A percentile compares a stretch with the other conserved stretches of the same genome.
phyloP scores from a whole-genome alignment of 192 early-diverging fungal species.

The Tieghemiomyces parasiticus region DNA sequence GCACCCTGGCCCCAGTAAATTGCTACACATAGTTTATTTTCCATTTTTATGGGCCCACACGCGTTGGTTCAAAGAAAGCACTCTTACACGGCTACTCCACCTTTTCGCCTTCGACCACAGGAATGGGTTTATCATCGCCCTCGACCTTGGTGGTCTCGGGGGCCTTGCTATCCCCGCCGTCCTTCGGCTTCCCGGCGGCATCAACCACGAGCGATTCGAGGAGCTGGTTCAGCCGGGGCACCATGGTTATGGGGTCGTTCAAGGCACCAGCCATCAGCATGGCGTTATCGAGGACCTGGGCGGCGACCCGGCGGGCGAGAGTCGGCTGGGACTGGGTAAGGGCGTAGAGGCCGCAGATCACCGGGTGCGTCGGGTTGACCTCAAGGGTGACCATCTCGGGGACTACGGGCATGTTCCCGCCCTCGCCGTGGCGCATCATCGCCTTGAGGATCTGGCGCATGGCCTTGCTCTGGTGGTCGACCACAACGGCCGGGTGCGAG shows the following conservation, averaged over 20 bases:
- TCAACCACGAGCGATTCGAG: conserved; percentile 12
- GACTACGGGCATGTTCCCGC: conserved; percentile 34
- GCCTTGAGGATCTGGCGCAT: conserved; percentile 51
- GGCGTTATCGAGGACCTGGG: conserved; percentile 62
- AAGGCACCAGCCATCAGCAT: conserved; percentile 60
- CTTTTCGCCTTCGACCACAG: conserved; percentile 11
- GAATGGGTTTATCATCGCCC: background rate
- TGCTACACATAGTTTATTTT: too few relatives aligned
- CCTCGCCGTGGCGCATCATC: conserved; percentile 38
- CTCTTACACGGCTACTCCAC: too few relatives aligned
- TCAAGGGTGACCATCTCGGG: conserved; percentile 44
- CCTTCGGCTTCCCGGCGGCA: background rate
- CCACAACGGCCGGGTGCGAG: conserved; percentile 57
- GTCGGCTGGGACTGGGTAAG: conserved; percentile 39
- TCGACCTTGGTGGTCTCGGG: background rate
- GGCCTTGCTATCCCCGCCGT: too few relatives aligned
- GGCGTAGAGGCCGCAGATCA: conserved; percentile 47
- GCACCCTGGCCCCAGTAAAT: too few relatives aligned
- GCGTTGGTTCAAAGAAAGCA: too few relatives aligned
- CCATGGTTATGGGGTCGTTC: conserved; percentile 62
- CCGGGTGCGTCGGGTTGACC: conserved; percentile 52
- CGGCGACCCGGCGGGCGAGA: conserved; percentile 47
- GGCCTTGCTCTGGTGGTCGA: conserved; percentile 57
- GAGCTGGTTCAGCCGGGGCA: conserved; percentile 51
- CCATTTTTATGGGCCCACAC: too few relatives aligned